Percentiles rank a stretch among this genome's conserved stretches.
Evolutionary conservation across 495 filamentous ascomycete genomes (phyloP).

Genomic region (Hyphodiscus hymeniophilus): DNA sequence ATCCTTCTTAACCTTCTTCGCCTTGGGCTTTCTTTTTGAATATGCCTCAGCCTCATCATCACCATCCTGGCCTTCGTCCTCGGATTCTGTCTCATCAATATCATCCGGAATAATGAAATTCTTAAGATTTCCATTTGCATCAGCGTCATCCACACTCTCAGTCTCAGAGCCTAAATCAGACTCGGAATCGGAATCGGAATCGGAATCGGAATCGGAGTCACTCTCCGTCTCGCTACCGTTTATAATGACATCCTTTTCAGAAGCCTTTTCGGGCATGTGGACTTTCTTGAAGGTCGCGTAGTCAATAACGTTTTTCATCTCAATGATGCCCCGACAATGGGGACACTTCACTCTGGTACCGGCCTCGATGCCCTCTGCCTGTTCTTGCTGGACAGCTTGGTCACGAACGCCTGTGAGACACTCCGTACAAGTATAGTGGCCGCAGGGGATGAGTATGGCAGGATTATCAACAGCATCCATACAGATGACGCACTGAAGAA

Average conservation of each 20-base stretch:
- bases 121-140: constrained; percentile 40
- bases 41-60: constrained; percentile 24
- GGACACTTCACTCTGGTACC: constrained; percentile 58
- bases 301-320: constrained; percentile 63
- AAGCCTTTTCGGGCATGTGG: constrained; percentile 33
- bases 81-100: constrained; percentile 13
- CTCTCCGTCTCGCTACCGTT: constrained; percentile 15
- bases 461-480: constrained; percentile 69
- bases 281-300: constrained; percentile 66
- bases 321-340: constrained; percentile 58
- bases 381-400: constrained; percentile 34
- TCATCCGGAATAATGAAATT: constrained; percentile 53
- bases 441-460: constrained; percentile 75
- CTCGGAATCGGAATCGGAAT: constrained; percentile 17
- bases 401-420: constrained; percentile 66
- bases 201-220: too few relatives aligned
- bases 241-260: constrained; percentile 23
- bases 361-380: constrained; percentile 51
- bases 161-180: constrained; percentile 34
- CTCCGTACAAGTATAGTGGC: constrained; percentile 71
- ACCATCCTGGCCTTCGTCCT: constrained; percentile 18
- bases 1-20: constrained; percentile 17
- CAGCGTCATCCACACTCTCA: constrained; percentile 33
- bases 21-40: constrained; percentile 21
- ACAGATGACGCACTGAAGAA: constrained; percentile 66